Evolutionary conservation across 768 basidiomycete species (phyloP), one percentile per base, ranked within the genome.

Genomic region (Serpula lacrymans): DNA sequence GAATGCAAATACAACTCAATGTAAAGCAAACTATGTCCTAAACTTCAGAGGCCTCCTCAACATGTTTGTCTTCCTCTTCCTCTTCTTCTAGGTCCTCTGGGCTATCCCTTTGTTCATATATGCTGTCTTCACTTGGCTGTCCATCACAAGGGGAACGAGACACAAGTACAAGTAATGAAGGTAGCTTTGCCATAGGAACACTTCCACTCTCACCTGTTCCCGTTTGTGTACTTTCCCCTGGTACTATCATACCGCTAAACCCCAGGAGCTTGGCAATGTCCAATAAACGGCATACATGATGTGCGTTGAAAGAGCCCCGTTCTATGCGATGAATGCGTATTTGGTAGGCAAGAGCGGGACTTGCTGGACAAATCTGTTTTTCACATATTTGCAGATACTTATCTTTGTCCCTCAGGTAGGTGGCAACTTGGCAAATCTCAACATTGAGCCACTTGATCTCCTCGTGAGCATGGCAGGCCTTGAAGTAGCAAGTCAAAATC

Each of bases 401-500:
- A 9, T 29, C 27, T 29, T 29, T n/a, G 14, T 29, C 27, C n/a
- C n/a, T 9, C n/a, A 29, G 14, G 14, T 29, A 29, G 9, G 27
- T 29, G 14, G 27, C 9, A 9, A 29, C 27, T 29, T 61, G 55
- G 0, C 30, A 40, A 3, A 66, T 52, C 40, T 67, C 65, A 6
- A 66, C 42, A 28, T 67, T 60, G 24, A 57, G 43, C 1, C 60
- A 47, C 2, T 22, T 8, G 7, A 64, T 52, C 41, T 69, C 67
- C 33, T 66, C 63, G 5, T 42, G 22, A 0, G 67, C 63, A 12
- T 52, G 57, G 25, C 49, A 34, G 25, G 64, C 44, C 8, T 53
- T 52, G 34, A 58, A 53, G 35, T 63, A 44, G 48, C 1, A 67
- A 45, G 43, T 57, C 52, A 38, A 69, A 68, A 8, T 69, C 57